Conservation (phyloP, 805 yeast genomes). For the Metschnikowia henanensis region DNA sequence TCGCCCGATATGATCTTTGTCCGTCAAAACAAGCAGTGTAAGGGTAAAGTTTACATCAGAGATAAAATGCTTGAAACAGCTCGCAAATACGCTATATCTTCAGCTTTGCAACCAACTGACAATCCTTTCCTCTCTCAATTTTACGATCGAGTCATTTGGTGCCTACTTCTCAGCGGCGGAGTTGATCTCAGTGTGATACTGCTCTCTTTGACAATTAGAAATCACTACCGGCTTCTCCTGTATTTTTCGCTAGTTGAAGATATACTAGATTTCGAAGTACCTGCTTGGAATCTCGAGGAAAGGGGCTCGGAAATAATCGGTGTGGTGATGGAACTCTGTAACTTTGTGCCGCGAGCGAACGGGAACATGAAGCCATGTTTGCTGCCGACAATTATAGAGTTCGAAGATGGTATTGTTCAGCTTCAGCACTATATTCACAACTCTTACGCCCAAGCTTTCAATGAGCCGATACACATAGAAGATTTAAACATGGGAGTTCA, state of each 20-base stretch:
- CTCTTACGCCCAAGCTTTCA: background rate
- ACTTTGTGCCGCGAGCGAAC: background rate
- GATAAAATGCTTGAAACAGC: conserved; percentile 11
- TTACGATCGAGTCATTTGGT: conserved; percentile 20
- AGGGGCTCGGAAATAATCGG: background rate
- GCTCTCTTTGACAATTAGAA: conserved; percentile 13
- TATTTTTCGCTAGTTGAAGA: conserved; percentile 6
- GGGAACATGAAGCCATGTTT: background rate
- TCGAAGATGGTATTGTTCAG: background rate
- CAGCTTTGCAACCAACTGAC: conserved; percentile 16
- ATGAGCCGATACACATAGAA: conserved; percentile 1
- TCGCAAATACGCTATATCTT: conserved; percentile 14
- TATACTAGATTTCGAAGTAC: background rate
- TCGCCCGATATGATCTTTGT: background rate
- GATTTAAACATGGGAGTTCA: background rate
- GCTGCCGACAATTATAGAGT: conserved; percentile 5
- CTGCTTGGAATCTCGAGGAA: background rate
- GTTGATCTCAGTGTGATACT: conserved; percentile 6
- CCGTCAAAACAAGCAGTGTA: background rate
- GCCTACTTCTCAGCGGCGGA: conserved; percentile 17
- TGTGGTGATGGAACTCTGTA: background rate
- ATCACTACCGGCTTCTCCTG: conserved; percentile 3
- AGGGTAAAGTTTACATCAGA: conserved; percentile 5
- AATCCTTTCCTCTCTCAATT: conserved; percentile 10
- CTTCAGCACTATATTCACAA: conserved; percentile 3